Base-by-base conservation (phyloP, 2,329 filamentous ascomycete species). In the Cadophora sp. region DNA sequence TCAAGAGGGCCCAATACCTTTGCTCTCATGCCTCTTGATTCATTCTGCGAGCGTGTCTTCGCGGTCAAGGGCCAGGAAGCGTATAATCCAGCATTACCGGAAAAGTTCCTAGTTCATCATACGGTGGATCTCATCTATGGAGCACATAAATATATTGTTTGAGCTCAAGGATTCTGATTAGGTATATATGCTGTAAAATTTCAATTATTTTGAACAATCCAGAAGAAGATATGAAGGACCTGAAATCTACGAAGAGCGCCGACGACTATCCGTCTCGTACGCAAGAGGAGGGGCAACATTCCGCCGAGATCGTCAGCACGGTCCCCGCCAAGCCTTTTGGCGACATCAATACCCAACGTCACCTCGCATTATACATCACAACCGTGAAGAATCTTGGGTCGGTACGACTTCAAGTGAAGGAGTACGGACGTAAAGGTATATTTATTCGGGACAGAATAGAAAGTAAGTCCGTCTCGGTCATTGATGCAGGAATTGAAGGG, bases 221-320 rank as follows among this genome's bases (percentile, higher is more conserved):
- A 9, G 3, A 9, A 37, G 34, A 37, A 9, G 3, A 37, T 37
- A 37, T 43, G 14, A 19, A 43, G 16, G 40, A 43, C 16, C 3
- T 2, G 40, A 6, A 14, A 19, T 16, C 40, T 19, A 16, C 16
- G 19, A 16, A 1, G 16, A 16, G 5, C 43, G 4, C 3, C 22
- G 19, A 48, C 4, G 7, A 8, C 11, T 7, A 19, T 55, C 27
- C 5, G 19, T 31, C 14, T 58, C 55, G 31, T 12, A 34, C 53
- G 53, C 4, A 58, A 58, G 55, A 37, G 19, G 19, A 58, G 55
- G 31, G 29, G n/a, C 55, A 58, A 58, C 31, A 37, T 58, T 58
- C 29, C 29, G 29, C 55, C 55, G 55, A 55, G n/a, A 7, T 3
- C 7, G 14, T 58, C 55, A 58, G 55, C 55, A 58, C 55, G 3